Evolutionary conservation across 2,329 filamentous ascomycete species (phyloP), one percentile per base, ranked within the genome.

Genomic region (Cytospora chrysosperma): DNA sequence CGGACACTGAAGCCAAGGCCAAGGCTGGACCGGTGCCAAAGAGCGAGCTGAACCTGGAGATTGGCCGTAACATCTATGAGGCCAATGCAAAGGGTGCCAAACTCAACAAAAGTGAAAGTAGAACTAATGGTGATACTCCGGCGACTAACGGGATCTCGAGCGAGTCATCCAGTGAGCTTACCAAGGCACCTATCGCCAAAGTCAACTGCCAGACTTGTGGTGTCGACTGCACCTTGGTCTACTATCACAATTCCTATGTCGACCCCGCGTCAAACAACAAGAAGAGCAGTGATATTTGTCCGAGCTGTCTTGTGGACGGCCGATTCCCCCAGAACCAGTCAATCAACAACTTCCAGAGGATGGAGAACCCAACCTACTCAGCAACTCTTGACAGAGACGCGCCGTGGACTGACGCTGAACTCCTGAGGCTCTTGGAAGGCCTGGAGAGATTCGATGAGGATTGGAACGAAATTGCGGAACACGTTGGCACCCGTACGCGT

Each of bases 1-100:
- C 76, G 58, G 85, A 89, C 56, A 97, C 93, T 0, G 93, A 97
- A n/a, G 79, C 76, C 64, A 88, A 88, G 72, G 89, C 90, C 1
- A 85, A 81, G 49, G 85, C 89, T 9, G 83, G 85, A 13, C 82
- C 88, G 4, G 82, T 83, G 7, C 80, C 84, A 62, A 97, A 96
- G 78, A 82, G 86, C 34, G 93, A 97, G 70, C 83, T 95, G 65
- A 97, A 96, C 73, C 84, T 97, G n/a, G 91, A 97, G 73, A 88
- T 98, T 65, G 89, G 93, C 67, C 91, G 95, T 67, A 98, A 97
- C 75, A 93, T 98, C 63, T 99, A 97, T 78, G 94, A 99, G 72
- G 87, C 92, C 65, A 93, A 90, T 73, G 90, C 93, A 69, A 94
- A 96, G 77, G 90, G 78, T 54, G 77, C 80, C 7, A 81, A 96